These are phyloP conservation scores for Phalaenopsis hybrid DNA, from an alignment of 116 monocot genomes.

Conservation along the genomic window DNA sequence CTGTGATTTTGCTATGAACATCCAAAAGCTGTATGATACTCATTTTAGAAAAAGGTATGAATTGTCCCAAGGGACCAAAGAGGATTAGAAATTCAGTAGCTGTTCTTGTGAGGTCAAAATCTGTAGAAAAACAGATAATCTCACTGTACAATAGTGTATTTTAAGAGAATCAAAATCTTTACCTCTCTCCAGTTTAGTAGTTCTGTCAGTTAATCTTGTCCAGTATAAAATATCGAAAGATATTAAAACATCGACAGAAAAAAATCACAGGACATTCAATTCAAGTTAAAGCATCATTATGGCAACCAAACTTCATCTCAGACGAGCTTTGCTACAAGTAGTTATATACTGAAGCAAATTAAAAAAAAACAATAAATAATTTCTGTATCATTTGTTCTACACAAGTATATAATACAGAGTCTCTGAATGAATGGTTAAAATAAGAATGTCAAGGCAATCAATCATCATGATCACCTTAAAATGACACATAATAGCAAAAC, in stretches of 20 bases:
- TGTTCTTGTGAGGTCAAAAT: neutral
- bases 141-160: neutral
- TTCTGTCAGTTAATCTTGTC: too few species aligned
- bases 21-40: neutral
- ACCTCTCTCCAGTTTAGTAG: neutral
- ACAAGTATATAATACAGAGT: neutral
- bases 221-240: neutral
- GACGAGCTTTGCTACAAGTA: neutral
- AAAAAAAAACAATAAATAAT: neutral
- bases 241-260: neutral
- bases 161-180: neutral
- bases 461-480: neutral
- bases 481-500: neutral
- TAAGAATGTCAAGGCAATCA: neutral
- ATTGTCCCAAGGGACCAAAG: neutral
- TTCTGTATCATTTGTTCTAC: neutral
- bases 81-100: neutral
- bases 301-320: neutral
- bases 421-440: neutral
- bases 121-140: neutral
- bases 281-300: neutral
- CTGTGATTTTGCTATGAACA: neutral
- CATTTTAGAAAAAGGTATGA: neutral
- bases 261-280: neutral
- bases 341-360: neutral